Evolutionary conservation across 2,329 filamentous ascomycete genomes (phyloP).

Genomic region (Beauveria australis): DNA sequence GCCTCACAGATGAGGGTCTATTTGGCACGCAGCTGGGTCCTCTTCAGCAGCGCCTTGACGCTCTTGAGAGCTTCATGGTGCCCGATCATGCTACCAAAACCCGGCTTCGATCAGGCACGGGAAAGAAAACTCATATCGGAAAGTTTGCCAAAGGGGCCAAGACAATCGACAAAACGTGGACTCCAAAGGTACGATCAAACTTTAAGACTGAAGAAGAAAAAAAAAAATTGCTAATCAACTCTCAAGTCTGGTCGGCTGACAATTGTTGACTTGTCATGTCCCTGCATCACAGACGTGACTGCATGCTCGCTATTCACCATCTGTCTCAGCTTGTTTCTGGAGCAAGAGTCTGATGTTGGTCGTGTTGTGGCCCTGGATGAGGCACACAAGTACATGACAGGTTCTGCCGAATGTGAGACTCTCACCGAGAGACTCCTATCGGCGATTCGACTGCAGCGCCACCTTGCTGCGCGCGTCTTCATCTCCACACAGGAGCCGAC

Average conservation of each 20-base stretch:
- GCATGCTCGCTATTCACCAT: slow-evolving; percentile 66
- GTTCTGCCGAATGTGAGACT: slow-evolving; percentile 39
- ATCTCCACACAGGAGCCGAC: slow-evolving; percentile 70
- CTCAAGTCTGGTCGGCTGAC: slow-evolving; percentile 43
- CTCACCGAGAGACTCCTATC: slow-evolving; percentile 54
- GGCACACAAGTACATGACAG: slow-evolving; percentile 65
- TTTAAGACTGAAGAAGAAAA: not conserved
- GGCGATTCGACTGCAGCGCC: slow-evolving; percentile 59
- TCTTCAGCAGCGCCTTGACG: slow-evolving; percentile 50
- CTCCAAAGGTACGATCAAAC: not conserved
- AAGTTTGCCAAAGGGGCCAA: not conserved
- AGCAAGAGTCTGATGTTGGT: slow-evolving; percentile 38
- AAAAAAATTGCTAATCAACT: not conserved
- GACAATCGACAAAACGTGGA: slow-evolving; percentile 1
- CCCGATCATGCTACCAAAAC: not conserved
- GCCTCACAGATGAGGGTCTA: slow-evolving; percentile 7
- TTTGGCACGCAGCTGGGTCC: slow-evolving; percentile 41
- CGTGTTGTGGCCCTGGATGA: slow-evolving; percentile 63
- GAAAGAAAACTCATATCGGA: not conserved
- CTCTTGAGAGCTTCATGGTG: slow-evolving; percentile 56
- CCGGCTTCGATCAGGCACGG: not conserved
- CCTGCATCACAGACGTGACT: slow-evolving; percentile 54
- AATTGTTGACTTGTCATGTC: slow-evolving; percentile 63
- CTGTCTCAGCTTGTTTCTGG: slow-evolving; percentile 54
- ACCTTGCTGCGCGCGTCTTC: slow-evolving; percentile 54